Evolutionary conservation across 495 filamentous ascomycete species (phyloP), one percentile per base, ranked within the genome.

Genomic region (Jackrogersella minutella): DNA sequence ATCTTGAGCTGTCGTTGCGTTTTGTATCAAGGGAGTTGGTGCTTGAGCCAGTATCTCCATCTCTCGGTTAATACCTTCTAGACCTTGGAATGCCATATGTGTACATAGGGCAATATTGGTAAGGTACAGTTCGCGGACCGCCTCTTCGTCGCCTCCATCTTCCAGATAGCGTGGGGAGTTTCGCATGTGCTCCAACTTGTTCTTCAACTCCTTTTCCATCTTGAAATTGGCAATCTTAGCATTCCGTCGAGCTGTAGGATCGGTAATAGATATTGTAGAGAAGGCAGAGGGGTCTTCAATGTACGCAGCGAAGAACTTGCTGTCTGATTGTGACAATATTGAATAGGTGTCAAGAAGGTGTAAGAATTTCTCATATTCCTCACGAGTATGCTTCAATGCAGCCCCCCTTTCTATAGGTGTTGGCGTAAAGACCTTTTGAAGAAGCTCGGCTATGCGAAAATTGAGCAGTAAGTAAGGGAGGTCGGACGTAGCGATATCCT

Each of bases 141-240:
- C 86, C 46, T 90, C 87, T 30, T 98, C 94, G 71, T 98, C 91
- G n/a, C 74, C 75, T 7, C 73, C 73, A 9, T 70, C 67, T 47
- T 74, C 73, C 9, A 74, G 68, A 62, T 84, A 82, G n/a, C 73
- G 72, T 11, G 80, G 80, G 6, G 76, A 77, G 24, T 40, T 69
- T 39, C 77, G 76, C 61, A 84, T 78, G 53, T 69, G 75, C 24
- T 93, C 90, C 16, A 99, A 81, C 75, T 91, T 93, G 64, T 85
- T 79, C 73, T 94, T 95, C 37, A 99, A 77, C 51, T 92, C 90
- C 65, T 95, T 97, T 69, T 97, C 96, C 56, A 88, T 82, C 73
- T 86, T 88, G 76, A 93, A 97, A 61, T 92, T 86, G 26, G 85
- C 84, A 58, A 99, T 95, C 74, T 99, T 99, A 31, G 87, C 85